Percentiles rank a stretch among this genome's conserved stretches.
Conservation (phyloP, 2,329 filamentous ascomycete genomes). For the Chaetomium sp. region DNA sequence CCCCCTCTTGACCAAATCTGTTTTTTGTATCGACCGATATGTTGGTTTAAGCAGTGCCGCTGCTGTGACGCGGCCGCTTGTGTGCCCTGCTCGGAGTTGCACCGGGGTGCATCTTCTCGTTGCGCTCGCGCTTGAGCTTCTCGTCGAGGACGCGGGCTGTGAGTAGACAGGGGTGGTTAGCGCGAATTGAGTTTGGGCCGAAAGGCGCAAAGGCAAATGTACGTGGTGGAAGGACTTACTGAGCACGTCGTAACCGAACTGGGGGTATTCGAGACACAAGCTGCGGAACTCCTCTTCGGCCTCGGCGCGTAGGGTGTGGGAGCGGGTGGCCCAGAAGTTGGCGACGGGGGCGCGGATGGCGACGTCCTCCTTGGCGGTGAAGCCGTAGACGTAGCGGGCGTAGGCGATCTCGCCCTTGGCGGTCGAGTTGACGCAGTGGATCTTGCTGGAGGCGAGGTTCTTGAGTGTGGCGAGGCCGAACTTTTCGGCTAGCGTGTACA, state of each 20-base stretch:
- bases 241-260: slow-evolving; percentile 89
- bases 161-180: slow-evolving; percentile 15
- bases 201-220: background rate
- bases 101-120: slow-evolving; percentile 51
- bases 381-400: slow-evolving; percentile 81
- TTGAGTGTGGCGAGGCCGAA: slow-evolving; percentile 64
- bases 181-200: background rate
- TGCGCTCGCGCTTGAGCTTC: slow-evolving; percentile 58
- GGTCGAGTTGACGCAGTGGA: slow-evolving; percentile 83
- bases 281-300: slow-evolving; percentile 78
- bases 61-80: slow-evolving; percentile 52
- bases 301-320: slow-evolving; percentile 75
- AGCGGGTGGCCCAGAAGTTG: slow-evolving; percentile 81
- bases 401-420: slow-evolving; percentile 88
- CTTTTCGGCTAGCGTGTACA: slow-evolving; percentile 84
- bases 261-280: slow-evolving; percentile 81
- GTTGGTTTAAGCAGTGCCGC: slow-evolving; percentile 4
- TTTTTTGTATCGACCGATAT: background rate
- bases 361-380: slow-evolving; percentile 62
- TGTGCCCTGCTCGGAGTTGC: slow-evolving; percentile 39
- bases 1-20: no score
- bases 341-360: slow-evolving; percentile 76
- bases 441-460: slow-evolving; percentile 76
- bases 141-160: slow-evolving; percentile 58
- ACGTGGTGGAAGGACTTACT: slow-evolving; percentile 43